Base-by-base conservation (phyloP, 108 stramenopile genomes). In the Cyclotella atomus region DNA sequence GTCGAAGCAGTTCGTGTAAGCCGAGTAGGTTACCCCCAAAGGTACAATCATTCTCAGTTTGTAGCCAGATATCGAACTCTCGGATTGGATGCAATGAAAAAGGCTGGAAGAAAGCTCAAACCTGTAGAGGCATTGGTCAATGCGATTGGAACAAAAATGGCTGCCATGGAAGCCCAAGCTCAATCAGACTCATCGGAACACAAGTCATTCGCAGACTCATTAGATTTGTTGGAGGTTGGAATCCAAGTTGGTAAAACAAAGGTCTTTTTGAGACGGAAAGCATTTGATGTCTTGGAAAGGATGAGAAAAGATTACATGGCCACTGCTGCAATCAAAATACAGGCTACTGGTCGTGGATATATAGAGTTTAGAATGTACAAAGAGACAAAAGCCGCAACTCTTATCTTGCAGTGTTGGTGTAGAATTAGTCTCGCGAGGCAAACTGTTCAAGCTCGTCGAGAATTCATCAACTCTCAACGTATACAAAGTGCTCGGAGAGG, bases 191-290 rank as follows among this genome's bases (percentile, higher is more conserved):
- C 73, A 19, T 53, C 10, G 17, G 56, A 65, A 32, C 59, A 45
- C n/a, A 71, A 24, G 41, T n/a, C 60, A 49, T 44, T 38, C 1
- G 56, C 29, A 21, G 47, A 16, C 2, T 33, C 50, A 12, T 52
- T 49, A 24, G 77, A 83, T 55, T 55, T 71, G 32, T 61, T 66
- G 47, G 60, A 67, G 50, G 65, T 76, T 6, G 85, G 85, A 3
- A 68, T 82, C 64, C 87, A 88, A 53, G 78, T 91, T 29, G 90
- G 90, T 12, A 85, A 81, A 68, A 87, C 86, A 30, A 88, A 87
- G 71, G 83, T 91, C 10, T 91, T 91, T 73, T 43, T 91, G 16
- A 73, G 87, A 28, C 77, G 87, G 34, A 64, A 68, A 25, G 86
- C 86, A 28, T 90, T 82, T 56, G 89, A 90, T 56, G 55, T 64